Evolutionary conservation across 768 basidiomycete species (phyloP), one percentile per base, ranked within the genome.

Genomic region (Fomitopsis serialis): DNA sequence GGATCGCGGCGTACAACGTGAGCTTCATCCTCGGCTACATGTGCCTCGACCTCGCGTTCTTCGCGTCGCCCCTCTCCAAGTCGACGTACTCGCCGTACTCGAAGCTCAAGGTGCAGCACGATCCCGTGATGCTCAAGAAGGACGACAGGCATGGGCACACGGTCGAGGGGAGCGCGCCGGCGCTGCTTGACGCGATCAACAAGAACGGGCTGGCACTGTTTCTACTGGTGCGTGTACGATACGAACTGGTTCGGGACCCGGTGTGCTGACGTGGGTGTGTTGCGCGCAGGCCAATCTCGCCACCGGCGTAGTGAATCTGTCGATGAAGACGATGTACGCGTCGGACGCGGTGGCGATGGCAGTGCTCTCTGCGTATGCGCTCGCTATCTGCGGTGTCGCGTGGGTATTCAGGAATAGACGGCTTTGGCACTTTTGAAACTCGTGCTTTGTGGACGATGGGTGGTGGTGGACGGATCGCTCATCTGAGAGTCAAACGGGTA

Each of bases 1-100:
- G 95, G 93, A 79, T 89, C 8, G 79, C 82, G 1, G 93, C 91
- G 10, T 96, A 82, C 81, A 98, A 98, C 66, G 85, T 86, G 0
- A 78, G 84, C 2, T 93, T 93, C 72, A 71, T 98, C 15, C 75
- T 93, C 5, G 82, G 80, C 12, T 96, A 97, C 70, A 74, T 94
- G 40, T 56, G 84, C 22, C 70, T 97, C 42, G 91, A 98, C 60
- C 76, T 88, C 51, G 61, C 70, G 40, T 87, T 92, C 68, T 86
- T 80, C 66, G 78, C 82, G 2, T 66, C 73, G 12, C 74, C 70
- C 11, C 53, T 68, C 22, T 61, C 69, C 2, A 67, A 55, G 44
- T 63, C 65, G 2, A 58, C 64, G 13, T 71, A 71, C 53, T 69
- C 74, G 0, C 68, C 70, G 17, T 61, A 60, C 2, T 72, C 72